Evolutionary conservation across 2,329 filamentous ascomycete species (phyloP).

Genomic region (Penicillium sp.): DNA sequence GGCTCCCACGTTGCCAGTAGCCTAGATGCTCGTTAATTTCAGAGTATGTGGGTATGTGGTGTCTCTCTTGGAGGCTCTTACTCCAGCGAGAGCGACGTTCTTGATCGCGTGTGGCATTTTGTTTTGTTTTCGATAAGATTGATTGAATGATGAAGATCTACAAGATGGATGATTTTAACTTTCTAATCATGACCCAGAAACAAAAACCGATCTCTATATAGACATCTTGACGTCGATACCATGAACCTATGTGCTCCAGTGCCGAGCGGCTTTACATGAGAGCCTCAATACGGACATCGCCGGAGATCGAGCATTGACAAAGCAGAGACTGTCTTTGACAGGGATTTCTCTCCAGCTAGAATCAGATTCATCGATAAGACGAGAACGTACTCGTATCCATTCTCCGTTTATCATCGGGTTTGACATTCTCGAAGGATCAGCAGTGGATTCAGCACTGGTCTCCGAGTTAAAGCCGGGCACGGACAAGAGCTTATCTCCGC

Average conservation of each 20-base stretch:
- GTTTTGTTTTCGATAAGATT: not conserved
- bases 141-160: not conserved
- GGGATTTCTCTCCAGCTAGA: too few species aligned
- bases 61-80: not conserved
- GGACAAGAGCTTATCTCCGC: not conserved
- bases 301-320: too few species aligned
- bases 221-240: too few species aligned
- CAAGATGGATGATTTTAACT: too few species aligned
- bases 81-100: not conserved
- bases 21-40: not conserved
- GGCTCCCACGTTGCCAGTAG: not conserved
- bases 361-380: too few species aligned
- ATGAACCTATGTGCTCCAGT: too few species aligned
- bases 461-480: not conserved
- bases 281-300: too few species aligned
- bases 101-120: not conserved
- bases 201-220: too few species aligned
- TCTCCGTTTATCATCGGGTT: not conserved
- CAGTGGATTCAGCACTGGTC: not conserved
- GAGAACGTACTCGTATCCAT: too few species aligned
- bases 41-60: not conserved
- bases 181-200: too few species aligned
- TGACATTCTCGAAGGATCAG: not conserved
- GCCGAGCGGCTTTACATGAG: too few species aligned
- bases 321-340: too few species aligned